Evolutionary conservation across 2,329 filamentous ascomycete genomes (phyloP).

Genomic region (Trichoderma citrinoviride): DNA sequence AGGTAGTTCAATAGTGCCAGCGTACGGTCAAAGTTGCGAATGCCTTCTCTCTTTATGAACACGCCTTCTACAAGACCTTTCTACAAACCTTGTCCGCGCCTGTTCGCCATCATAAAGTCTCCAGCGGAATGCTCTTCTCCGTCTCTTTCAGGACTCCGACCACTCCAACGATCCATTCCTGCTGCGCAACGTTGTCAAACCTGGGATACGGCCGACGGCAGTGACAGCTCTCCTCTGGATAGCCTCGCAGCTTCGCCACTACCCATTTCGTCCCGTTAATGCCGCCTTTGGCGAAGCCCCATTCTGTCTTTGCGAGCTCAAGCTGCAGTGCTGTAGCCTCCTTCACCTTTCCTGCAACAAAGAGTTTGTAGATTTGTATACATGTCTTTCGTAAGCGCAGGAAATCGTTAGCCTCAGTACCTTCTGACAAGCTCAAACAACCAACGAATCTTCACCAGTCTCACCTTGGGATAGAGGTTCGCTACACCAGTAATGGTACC

Average conservation of each 20-base stretch:
- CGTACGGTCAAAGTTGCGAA: no score
- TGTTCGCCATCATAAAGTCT: background rate
- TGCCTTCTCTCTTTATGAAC: no score
- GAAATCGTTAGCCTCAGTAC: background rate
- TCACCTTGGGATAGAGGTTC: constrained; percentile 58
- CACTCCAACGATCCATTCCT: constrained; percentile 25
- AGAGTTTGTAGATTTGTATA: constrained; percentile 49
- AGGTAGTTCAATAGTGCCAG: no score
- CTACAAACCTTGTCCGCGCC: background rate
- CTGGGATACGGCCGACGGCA: constrained; percentile 54
- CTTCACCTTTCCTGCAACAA: constrained; percentile 43
- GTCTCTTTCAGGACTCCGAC: constrained; percentile 28
- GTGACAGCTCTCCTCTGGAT: constrained; percentile 49
- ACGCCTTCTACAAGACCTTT: no score
- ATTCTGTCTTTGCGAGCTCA: constrained; percentile 52
- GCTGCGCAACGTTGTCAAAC: constrained; percentile 39
- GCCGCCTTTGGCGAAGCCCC: constrained; percentile 56
- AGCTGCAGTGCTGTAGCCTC: constrained; percentile 51
- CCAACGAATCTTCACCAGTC: background rate
- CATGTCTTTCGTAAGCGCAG: constrained; percentile 37
- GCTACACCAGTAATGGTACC: constrained; percentile 63
- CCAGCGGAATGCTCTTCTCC: constrained; percentile 26
- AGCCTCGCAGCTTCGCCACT: constrained; percentile 53
- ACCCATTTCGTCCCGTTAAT: constrained; percentile 61
- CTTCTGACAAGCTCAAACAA: no score